Percentiles rank a stretch among this genome's conserved stretches.
Evolutionary conservation across 2,329 filamentous ascomycete genomes (phyloP).

Genomic region (Fusarium duplospermum): DNA sequence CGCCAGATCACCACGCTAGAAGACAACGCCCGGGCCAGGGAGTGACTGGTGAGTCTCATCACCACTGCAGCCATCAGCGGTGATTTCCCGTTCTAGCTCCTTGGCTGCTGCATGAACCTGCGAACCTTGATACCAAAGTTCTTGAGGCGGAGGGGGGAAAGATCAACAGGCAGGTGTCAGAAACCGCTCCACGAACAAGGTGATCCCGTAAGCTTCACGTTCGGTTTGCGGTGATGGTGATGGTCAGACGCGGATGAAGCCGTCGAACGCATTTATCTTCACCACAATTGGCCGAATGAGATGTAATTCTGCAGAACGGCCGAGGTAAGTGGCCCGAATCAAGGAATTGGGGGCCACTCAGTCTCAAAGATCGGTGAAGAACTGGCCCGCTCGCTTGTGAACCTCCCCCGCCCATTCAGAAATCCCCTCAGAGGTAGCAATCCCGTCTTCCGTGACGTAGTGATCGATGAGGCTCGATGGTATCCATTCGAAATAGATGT

Average conservation of each 20-base stretch:
- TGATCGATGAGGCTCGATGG: conserved; percentile 60
- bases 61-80: not conserved
- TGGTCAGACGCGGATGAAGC: conserved; percentile 17
- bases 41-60: not conserved
- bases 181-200: conserved; percentile 18
- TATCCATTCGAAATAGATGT: conserved; percentile 73
- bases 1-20: not conserved
- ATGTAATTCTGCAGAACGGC: conserved; percentile 18
- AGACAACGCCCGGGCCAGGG: not conserved
- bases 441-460: conserved; percentile 67
- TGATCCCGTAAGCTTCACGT: conserved; percentile 18
- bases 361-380: conserved; percentile 55
- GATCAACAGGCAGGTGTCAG: conserved; percentile 19
- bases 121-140: not conserved
- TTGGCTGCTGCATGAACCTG: not conserved
- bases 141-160: not conserved
- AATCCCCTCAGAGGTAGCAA: conserved; percentile 55
- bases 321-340: conserved; percentile 17
- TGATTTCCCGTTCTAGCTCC: not conserved
- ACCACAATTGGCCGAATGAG: not conserved
- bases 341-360: conserved; percentile 7
- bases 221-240: conserved; percentile 5
- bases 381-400: conserved; percentile 50
- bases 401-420: conserved; percentile 52
- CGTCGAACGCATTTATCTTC: not conserved